Base-by-base conservation (phyloP, 2,329 filamentous ascomycete genomes). In the Colletotrichum destructivum region DNA sequence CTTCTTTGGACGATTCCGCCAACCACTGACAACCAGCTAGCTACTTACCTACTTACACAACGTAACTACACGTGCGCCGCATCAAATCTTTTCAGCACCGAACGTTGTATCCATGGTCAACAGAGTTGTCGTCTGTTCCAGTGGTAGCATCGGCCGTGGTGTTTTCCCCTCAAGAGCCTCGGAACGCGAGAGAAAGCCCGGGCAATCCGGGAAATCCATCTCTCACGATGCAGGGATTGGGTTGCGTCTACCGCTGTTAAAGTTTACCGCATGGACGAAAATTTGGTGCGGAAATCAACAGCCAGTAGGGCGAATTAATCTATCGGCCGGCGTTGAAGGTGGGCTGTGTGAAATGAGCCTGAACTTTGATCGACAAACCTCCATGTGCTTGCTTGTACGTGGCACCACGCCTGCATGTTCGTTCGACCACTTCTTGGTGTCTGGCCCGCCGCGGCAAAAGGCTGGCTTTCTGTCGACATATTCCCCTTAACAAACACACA, bases 261-360 rank as follows among this genome's bases (percentile, higher is more conserved):
- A 54, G 64, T 71, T 62, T 38, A 12, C 11, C 18, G 42, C 12
- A 68, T 68, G 52, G 16, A 52, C 67, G 62, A 16, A 16, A n/a
- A 9, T 35, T 13, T 16, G 15, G 38, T 35, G 31, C 57, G 46
- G 44, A 56, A 16, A 23, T 15, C 31, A 26, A 18, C 42, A 13
- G 57, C 62, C 47, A 66, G 57, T 23, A 35, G 51, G 35, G 23
- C 11, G 23, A 31, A 90, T 88, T 90, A 40, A 51, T 59, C 16
- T 51, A 62, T 47, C 42, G 18, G 15, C 26, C 35, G 18, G 31
- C 15, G 13, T 21, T n/a, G 23, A 15, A 40, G 31, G 26, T 49
- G 46, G 44, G 44, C 59, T 23, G 21, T 18, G 59, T 11, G 18
- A 51, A 62, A 51, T 40, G 44, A 51, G n/a, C 59, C 8, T 51